Percentiles rank a stretch among this genome's conserved stretches.
Conservation (phyloP, 768 basidiomycete genomes). For the Suillus discolor region DNA sequence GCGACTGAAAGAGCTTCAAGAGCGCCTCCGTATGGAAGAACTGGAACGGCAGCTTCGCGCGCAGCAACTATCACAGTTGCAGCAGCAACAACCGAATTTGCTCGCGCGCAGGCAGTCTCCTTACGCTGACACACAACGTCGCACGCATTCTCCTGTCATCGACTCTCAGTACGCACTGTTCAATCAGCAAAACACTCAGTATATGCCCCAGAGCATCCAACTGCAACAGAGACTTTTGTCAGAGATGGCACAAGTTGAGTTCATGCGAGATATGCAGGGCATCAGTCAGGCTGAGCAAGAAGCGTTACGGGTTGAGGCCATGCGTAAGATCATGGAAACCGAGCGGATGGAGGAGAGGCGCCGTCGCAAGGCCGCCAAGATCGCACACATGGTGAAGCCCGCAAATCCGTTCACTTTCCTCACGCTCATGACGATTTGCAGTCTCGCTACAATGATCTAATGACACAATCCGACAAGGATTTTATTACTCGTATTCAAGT, state of each 20-base stretch:
- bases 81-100: slow-evolving; percentile 42
- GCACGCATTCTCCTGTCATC: slow-evolving; percentile 48
- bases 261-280: slow-evolving; percentile 65
- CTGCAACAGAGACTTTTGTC: slow-evolving; percentile 77
- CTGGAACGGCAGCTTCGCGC: slow-evolving; percentile 63
- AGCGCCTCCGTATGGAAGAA: slow-evolving; percentile 66
- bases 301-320: slow-evolving; percentile 72
- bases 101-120: slow-evolving; percentile 43
- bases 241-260: slow-evolving; percentile 73
- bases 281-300: slow-evolving; percentile 66
- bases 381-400: slow-evolving; percentile 76
- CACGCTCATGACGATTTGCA: slow-evolving; percentile 31
- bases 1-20: slow-evolving; percentile 60
- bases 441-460: slow-evolving; percentile 92
- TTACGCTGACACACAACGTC: slow-evolving; percentile 54
- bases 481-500: slow-evolving; percentile 99
- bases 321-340: slow-evolving; percentile 89
- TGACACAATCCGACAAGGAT: slow-evolving; percentile 99
- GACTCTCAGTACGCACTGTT: slow-evolving; percentile 39
- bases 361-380: slow-evolving; percentile 79
- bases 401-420: slow-evolving; percentile 3
- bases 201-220: slow-evolving; percentile 65
- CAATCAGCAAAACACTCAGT: slow-evolving; percentile 56
- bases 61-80: slow-evolving; percentile 52
- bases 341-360: slow-evolving; percentile 88